Base-by-base conservation (phyloP, 2,329 filamentous ascomycete species). In the Teratosphaeria zuluensis region DNA sequence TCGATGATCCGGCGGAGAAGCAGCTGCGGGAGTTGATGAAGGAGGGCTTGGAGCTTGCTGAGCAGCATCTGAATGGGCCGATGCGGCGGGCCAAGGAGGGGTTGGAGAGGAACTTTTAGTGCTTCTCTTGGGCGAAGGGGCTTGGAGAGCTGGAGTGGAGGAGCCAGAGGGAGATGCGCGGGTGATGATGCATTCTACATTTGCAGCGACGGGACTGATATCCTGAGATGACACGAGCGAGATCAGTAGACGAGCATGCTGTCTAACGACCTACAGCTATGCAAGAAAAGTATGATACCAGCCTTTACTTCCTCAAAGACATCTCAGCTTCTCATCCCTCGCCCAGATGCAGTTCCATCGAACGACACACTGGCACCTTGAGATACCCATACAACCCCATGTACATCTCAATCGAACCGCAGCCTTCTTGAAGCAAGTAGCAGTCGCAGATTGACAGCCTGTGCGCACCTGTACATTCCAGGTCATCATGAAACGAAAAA, bases 21-120 rank as follows among this genome's bases (percentile, higher is more conserved):
- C 42, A 56, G 56, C 55, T 66, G 1, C 58, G 58, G 11, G 12
- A 56, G 42, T 30, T 58, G 32, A 52, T 66, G 12, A 8, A 56
- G 38, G 48, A 55, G 48, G 53, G 56, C 19, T 28, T 64, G 7
- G 19, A 19, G 0, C 24, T 56, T 30, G 63, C 58, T 1, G 42
- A 56, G 31, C 53, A 58, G 53, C 42, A 56, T 32, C 32, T 57
- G 42, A 30, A 58, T 1, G 56, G 57, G 14, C 48, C 52, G 4
- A 57, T 60, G 14, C 38, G 19, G 4, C 19, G 56, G 35, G 55
- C 57, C n/a, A 54, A 46, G 12, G 38, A 51, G 11, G 51, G 38
- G 3, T 33, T 32, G 21, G 28, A 5, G 12, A 54, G 12, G 21
- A 30, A 24, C 14, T 35, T 38, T 8, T 38, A 38, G 33, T 6